Evolutionary conservation across 306 rosid species (phyloP), one percentile per base, ranked within the genome.

Genomic region (Pterocarpus macrocarpus): DNA sequence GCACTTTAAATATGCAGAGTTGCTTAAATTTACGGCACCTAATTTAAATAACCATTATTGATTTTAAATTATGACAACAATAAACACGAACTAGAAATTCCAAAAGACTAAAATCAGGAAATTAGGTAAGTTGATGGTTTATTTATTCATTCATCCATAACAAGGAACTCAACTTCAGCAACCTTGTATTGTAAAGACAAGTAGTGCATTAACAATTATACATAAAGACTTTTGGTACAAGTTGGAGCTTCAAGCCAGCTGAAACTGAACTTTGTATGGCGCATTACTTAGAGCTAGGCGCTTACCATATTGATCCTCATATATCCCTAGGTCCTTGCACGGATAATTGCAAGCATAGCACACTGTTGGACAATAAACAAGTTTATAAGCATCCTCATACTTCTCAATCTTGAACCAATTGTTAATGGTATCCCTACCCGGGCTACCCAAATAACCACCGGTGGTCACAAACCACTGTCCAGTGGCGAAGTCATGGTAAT

Each of bases 301-400:
- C 53, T 76, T 71, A 43, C 63, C 82, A 17, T 59, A 2, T 5
- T 50, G 17, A 13, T 79, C 55, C 28, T 15, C 55, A 33, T 32
- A 45, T 44, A 79, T 3, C 1, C 83, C 83, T 2, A 91, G 62
- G 64, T 89, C 90, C 17, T 35, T 71, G 30, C 95, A 89, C 13
- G 59, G 4, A 30, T 87, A 85, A 64, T 39, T 85, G 63, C 91
- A 85, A 64, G 52, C 64, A 14, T 11, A 45, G n/a, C 90, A 85
- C 5, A 91, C 91, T 0, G 44, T 71, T 6, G 95, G 92, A 59
- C 92, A 91, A 30, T 84, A 91, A 2, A 57, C 71, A 3, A 91
- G 55, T 75, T 89, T 89, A 53, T 87, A 91, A 28, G 41, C 69
- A 0, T 28, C 68, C 13, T 75, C 79, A 3, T 36, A 58, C 65